Evolutionary conservation across 169 alveolate genomes (phyloP).

Genomic region (Plasmodium chabaudi): DNA sequence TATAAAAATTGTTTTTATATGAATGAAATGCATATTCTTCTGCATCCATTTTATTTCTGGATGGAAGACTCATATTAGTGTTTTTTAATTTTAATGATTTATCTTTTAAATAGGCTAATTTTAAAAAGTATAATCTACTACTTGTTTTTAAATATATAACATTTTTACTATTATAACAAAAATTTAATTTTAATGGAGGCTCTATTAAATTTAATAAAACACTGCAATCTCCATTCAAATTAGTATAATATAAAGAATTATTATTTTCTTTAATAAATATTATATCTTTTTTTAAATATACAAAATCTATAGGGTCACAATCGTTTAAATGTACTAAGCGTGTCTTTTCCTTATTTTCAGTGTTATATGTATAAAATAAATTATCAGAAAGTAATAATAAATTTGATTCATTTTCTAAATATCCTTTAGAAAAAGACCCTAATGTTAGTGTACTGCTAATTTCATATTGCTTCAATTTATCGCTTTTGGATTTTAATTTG

Average conservation of each 20-base stretch:
- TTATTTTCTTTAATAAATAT: slow-evolving; percentile 48
- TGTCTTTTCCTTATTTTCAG: slow-evolving; percentile 38
- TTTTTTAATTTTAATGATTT: slow-evolving; percentile 51
- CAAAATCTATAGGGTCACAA: slow-evolving; percentile 52
- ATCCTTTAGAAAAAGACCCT: slow-evolving; percentile 30
- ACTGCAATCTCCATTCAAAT: slow-evolving; percentile 30
- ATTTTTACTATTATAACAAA: slow-evolving; percentile 43
- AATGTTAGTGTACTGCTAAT: slow-evolving; percentile 26
- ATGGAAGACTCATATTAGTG: slow-evolving; percentile 66
- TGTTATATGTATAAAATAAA: slow-evolving; percentile 39
- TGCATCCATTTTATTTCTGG: slow-evolving; percentile 2
- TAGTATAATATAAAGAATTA: slow-evolving; percentile 39
- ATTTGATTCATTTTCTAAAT: slow-evolving; percentile 5
- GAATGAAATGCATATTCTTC: slow-evolving; percentile 54
- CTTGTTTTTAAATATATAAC: slow-evolving; percentile 35
- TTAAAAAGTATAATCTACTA: slow-evolving; percentile 56
- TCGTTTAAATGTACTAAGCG: slow-evolving; percentile 31
- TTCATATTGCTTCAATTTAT: slow-evolving; percentile 49
- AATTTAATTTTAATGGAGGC: slow-evolving; percentile 32
- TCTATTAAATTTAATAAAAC: slow-evolving; percentile 54
- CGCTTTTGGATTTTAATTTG: slow-evolving; percentile 32
- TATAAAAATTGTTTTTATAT: slow-evolving; percentile 11
- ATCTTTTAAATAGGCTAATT: slow-evolving; percentile 30
- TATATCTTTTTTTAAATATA: slow-evolving; percentile 51
- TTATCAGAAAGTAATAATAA: slow-evolving; percentile 40